Base-by-base conservation (phyloP, 441 rosid species). In the Arabidopsis lyrata region DNA sequence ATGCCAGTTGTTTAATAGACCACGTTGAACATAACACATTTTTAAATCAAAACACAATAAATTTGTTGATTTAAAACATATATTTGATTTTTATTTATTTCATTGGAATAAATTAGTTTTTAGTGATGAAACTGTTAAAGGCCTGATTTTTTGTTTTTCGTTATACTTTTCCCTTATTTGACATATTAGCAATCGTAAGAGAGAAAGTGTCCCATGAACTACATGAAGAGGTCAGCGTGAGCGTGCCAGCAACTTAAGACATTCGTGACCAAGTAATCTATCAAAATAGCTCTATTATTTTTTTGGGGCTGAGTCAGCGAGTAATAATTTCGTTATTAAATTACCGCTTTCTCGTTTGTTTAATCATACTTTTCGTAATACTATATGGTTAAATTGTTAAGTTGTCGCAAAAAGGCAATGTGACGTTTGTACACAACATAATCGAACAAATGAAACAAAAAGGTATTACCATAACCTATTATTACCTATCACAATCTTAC, bases 211-310 rank as follows among this genome's bases (percentile, higher is more conserved):
- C 78, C 15, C 57, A 75, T 75, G 68, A 67, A 42, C 9, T 34
- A 67, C 8, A 60, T 32, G 57, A 60, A 60, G 63, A 75, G 78
- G 22, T 48, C 47, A 75, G 5, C 62, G 67, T 66, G 44, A 75
- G 5, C 62, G 67, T 66, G 44, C 50, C 50, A 74, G 13, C 72
- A 66, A 66, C 61, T 74, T 48, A 10, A 14, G 55, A 48, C n/a
- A 68, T 6, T 66, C 31, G 8, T 41, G 68, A 29, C 53, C 41
- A 61, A 35, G 29, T 38, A 42, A 22, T 22, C 24, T 66, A 34
- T n/a, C 2, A 54, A 15, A 41, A 42, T 32, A 31, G 12, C 27
- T 56, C 8, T 52, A 39, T 67, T 24, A 15, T 13, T 22, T 68
- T 41, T 32, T 12, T 10, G 13, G 54, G 13, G 54, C 55, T 44